Evolutionary conservation across 2,329 filamentous ascomycete genomes (phyloP).

Genomic region (Aspergillus felis): DNA sequence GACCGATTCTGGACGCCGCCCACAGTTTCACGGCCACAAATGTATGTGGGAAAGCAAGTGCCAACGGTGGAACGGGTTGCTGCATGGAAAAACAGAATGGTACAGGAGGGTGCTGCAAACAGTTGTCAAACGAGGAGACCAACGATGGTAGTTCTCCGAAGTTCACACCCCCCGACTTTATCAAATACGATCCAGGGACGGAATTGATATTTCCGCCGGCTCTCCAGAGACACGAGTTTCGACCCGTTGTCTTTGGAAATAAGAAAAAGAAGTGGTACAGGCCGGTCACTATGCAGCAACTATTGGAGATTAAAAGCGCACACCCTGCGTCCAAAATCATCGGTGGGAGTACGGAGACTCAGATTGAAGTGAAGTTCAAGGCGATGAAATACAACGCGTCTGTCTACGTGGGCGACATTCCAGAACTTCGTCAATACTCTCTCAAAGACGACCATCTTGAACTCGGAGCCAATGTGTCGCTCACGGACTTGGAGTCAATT

Average conservation of each 20-base stretch:
- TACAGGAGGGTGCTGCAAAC: constrained; percentile 66
- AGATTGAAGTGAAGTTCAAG: constrained; percentile 99
- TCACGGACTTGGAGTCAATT: constrained; percentile 87
- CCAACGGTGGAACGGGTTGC: constrained; percentile 62
- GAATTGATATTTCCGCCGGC: constrained; percentile 91
- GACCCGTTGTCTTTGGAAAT: constrained; percentile 83
- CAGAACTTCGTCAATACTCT: constrained; percentile 76
- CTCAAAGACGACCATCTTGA: constrained; percentile 81
- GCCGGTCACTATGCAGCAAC: constrained; percentile 77
- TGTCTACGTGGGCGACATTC: constrained; percentile 88
- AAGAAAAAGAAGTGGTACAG: constrained; percentile 93
- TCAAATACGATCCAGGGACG: constrained; percentile 89
- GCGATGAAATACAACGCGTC: constrained; percentile 84
- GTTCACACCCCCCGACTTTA: constrained; percentile 86
- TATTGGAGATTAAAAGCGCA: constrained; percentile 84
- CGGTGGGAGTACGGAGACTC: constrained; percentile 91
- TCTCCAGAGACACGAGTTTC: constrained; percentile 77
- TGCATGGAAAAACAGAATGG: constrained; percentile 66
- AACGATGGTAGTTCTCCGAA: constrained; percentile 42
- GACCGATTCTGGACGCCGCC: constrained; percentile 89
- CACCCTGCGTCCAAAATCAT: constrained; percentile 90
- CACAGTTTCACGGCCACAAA: constrained; percentile 67
- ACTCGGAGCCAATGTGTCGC: constrained; percentile 84
- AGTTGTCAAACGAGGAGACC: constrained; percentile 42
- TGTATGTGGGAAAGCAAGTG: constrained; percentile 52